Evolutionary conservation across 2,329 filamentous ascomycete species (phyloP).

Genomic region (Neofusicoccum sp.): DNA sequence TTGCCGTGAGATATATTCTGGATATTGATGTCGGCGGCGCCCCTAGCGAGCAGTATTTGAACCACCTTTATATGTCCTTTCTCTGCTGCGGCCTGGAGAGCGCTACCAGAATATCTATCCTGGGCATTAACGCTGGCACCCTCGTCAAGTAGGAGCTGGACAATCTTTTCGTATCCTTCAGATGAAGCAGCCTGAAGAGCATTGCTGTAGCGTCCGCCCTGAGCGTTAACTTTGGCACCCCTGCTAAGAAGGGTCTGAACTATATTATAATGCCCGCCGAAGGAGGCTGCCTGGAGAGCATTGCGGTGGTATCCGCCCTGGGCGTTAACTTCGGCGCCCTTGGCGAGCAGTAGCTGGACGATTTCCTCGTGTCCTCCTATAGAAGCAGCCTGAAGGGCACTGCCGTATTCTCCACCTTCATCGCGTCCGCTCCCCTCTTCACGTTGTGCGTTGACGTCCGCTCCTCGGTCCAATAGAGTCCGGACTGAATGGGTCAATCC

Average conservation of each 20-base stretch:
- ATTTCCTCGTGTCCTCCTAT: slow-evolving; percentile 20
- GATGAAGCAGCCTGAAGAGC: slow-evolving; percentile 24
- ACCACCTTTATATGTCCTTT: neutral
- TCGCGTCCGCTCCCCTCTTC: too few relatives aligned
- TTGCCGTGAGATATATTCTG: too few relatives aligned
- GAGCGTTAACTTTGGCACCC: slow-evolving; percentile 22
- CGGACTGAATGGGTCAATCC: neutral
- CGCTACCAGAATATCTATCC: slow-evolving; percentile 23
- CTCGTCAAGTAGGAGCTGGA: slow-evolving; percentile 26
- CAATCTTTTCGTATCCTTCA: slow-evolving; percentile 20
- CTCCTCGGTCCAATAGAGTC: slow-evolving; percentile 17
- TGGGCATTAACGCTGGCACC: slow-evolving; percentile 25
- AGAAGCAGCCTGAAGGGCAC: slow-evolving; percentile 24
- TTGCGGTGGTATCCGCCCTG: slow-evolving; percentile 24
- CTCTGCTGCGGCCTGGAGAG: slow-evolving; percentile 19
- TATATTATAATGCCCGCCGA: too few relatives aligned
- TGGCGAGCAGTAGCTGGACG: slow-evolving; percentile 26
- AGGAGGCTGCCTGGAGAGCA: slow-evolving; percentile 19
- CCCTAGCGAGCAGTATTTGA: neutral
- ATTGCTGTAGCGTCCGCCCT: slow-evolving; percentile 18
- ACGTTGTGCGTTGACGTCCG: slow-evolving; percentile 22
- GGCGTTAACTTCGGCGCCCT: slow-evolving; percentile 24
- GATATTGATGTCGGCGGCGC: too few relatives aligned
- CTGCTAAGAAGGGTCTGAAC: neutral
- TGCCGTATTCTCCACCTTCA: slow-evolving; percentile 16